These are phyloP conservation scores for Neofusicoccum parvum DNA, from an alignment of 2,329 filamentous ascomycete genomes.

Conservation along the genomic window DNA sequence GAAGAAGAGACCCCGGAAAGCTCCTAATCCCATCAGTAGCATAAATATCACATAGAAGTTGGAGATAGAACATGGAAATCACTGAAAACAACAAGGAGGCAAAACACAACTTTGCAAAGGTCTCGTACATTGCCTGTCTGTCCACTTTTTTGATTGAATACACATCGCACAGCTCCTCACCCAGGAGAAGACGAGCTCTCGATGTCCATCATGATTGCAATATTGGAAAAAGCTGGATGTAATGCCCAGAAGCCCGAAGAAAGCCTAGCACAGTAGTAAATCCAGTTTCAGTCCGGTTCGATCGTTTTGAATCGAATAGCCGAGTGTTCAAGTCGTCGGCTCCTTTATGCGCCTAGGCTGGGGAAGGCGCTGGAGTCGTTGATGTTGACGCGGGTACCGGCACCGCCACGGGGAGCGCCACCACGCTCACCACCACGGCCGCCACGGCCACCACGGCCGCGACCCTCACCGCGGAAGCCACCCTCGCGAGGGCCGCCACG, in stretches of 20 bases:
- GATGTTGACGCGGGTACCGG: constrained; percentile 55
- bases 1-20: too few relatives aligned
- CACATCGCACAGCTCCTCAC: neutral
- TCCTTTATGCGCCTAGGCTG: constrained; percentile 50
- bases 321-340: neutral
- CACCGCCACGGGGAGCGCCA: constrained; percentile 51
- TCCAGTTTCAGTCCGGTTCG: constrained; percentile 15
- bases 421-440: constrained; percentile 42
- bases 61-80: neutral
- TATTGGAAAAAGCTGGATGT: constrained; percentile 8
- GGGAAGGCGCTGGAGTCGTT: constrained; percentile 57
- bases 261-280: constrained; percentile 9
- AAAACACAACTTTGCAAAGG: constrained; percentile 13
- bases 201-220: constrained; percentile 14
- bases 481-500: constrained; percentile 52
- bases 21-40: neutral
- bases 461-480: constrained; percentile 55
- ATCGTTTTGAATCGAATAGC: neutral
- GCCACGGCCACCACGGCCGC: constrained; percentile 52
- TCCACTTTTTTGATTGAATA: constrained; percentile 19
- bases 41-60: neutral
- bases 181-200: neutral
- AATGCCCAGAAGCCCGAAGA: constrained; percentile 4
- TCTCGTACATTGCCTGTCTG: constrained; percentile 19
- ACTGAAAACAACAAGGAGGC: neutral